Evolutionary conservation across 768 basidiomycete species (phyloP).

Genomic region (Mycena rebaudengoi): DNA sequence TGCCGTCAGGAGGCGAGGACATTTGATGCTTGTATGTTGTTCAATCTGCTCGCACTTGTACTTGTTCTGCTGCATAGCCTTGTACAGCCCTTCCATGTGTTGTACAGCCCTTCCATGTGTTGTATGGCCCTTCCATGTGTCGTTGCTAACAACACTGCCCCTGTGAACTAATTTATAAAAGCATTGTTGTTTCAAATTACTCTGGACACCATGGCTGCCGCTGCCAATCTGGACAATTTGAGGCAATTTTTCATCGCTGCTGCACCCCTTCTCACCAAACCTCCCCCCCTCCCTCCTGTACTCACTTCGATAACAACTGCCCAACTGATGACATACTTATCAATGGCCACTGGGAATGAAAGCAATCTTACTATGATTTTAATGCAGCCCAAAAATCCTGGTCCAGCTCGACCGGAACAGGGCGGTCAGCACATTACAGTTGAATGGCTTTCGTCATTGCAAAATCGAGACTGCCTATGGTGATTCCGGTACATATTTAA

Average conservation of each 20-base stretch:
- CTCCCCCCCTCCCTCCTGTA: not conserved
- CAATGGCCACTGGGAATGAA: not conserved
- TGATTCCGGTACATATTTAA: not conserved
- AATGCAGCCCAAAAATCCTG: not conserved
- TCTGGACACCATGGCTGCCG: no score
- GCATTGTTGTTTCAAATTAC: no score
- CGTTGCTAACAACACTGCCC: no score
- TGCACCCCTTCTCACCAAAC: not conserved
- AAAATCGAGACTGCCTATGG: constrained; percentile 1
- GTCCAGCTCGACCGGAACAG: not conserved
- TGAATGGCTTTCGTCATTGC: constrained; percentile 15
- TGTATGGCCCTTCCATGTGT: no score
- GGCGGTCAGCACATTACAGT: constrained; percentile 15
- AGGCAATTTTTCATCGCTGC: not conserved
- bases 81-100: no score
- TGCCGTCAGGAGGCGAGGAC: no score
- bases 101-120: no score
- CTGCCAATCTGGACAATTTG: not conserved
- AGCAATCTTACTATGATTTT: not conserved
- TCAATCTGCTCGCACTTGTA: no score
- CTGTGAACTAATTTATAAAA: no score
- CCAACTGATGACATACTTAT: not conserved
- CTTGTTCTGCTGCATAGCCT: no score
- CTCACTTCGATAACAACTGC: not conserved
- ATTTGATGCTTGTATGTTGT: no score